These are phyloP conservation scores for Hibiscus mutabilis DNA, from an alignment of 345 rosid species.

Conservation along the genomic window DNA sequence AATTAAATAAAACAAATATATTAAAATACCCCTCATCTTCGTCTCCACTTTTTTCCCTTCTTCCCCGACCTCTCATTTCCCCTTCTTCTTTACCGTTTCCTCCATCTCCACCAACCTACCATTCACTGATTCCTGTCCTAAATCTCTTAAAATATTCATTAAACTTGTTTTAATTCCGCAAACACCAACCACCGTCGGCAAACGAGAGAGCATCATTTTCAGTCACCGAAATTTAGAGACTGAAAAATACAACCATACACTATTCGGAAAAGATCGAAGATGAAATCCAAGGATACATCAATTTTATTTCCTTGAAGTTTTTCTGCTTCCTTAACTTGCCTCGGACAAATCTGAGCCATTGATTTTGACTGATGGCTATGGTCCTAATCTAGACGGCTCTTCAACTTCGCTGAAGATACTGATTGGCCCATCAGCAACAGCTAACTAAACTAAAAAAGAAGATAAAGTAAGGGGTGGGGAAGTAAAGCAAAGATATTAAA, in stretches of 20 bases:
- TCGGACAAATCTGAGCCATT: constrained; percentile 13
- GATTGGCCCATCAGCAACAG: constrained; percentile 67
- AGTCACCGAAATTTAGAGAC: constrained; percentile 47
- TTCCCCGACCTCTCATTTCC: no score
- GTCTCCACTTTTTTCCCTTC: no score
- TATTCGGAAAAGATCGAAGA: constrained; percentile 63
- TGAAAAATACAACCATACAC: constrained; percentile 66
- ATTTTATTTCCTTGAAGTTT: background rate
- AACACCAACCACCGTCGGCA: constrained; percentile 55
- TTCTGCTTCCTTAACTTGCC: constrained; percentile 23
- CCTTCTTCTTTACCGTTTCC: no score
- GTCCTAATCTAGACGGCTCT: constrained; percentile 28
- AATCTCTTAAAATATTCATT: no score
- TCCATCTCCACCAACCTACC: no score
- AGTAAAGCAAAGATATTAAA: background rate
- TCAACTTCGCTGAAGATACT: constrained; percentile 44
- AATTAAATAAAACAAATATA: no score
- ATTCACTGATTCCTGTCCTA: no score
- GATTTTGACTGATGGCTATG: constrained; percentile 30
- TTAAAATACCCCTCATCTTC: no score
- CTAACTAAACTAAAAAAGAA: background rate
- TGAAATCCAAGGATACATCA: constrained; percentile 34
- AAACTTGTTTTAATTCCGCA: no score
- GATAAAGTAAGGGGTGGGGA: background rate
- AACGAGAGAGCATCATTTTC: constrained; percentile 62